Percentiles rank a stretch among this genome's conserved stretches.
Conservation (phyloP, 192 early-diverging fungal species). For the Mortierella antarctica region DNA sequence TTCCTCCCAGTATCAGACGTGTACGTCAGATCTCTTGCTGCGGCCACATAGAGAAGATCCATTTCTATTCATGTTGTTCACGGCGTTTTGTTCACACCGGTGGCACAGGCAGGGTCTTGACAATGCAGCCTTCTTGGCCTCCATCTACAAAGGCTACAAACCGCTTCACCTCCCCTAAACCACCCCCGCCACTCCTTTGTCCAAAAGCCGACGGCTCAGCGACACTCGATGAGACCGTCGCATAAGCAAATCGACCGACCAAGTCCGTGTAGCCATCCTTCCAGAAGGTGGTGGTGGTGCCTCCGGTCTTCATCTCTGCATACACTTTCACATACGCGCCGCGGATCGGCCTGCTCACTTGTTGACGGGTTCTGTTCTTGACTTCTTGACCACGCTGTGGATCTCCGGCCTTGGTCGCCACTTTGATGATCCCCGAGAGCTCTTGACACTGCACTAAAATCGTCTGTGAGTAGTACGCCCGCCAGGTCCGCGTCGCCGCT, state of each 20-base stretch:
- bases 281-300: constrained; percentile 54
- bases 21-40: no score
- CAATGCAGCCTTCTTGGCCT: constrained; percentile 38
- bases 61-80: background rate
- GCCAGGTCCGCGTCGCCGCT: constrained; percentile 35
- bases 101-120: constrained; percentile 47
- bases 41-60: background rate
- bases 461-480: constrained; percentile 56
- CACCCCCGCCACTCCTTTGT: background rate
- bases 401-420: constrained; percentile 15
- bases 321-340: constrained; percentile 65
- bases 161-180: constrained; percentile 17
- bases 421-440: constrained; percentile 49
- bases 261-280: constrained; percentile 65
- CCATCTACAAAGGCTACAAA: constrained; percentile 51
- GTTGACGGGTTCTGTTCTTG: background rate
- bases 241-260: constrained; percentile 62
- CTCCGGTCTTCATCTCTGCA: constrained; percentile 38
- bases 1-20: no score
- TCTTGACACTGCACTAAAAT: constrained; percentile 56
- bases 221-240: constrained; percentile 46
- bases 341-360: constrained; percentile 26
- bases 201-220: background rate
- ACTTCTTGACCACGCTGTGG: background rate
- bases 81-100: background rate